These are phyloP conservation scores for Aspergillus haitiensis DNA, from an alignment of 495 filamentous ascomycete genomes.

Conservation along the genomic window DNA sequence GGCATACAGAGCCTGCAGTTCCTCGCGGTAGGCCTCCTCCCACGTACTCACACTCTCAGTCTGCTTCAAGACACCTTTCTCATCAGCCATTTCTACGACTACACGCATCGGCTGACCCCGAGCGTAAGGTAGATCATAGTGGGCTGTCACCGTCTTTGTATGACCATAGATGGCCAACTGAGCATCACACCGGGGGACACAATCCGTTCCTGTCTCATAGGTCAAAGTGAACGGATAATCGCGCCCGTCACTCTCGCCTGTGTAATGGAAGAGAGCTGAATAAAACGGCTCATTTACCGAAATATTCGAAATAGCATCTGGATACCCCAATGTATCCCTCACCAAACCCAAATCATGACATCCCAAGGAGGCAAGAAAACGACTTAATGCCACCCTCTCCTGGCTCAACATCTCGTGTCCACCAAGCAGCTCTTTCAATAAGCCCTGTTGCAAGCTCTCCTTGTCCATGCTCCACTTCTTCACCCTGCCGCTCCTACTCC, in stretches of 20 bases:
- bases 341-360: constrained; percentile 58
- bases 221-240: constrained; percentile 47
- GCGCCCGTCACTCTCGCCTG: constrained; percentile 15
- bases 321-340: constrained; percentile 54
- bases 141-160: constrained; percentile 46
- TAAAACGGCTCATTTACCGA: constrained; percentile 49
- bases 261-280: constrained; percentile 48
- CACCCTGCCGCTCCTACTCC: neutral
- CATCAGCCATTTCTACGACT: constrained; percentile 48
- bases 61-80: constrained; percentile 32
- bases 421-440: constrained; percentile 36
- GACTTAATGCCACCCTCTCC: constrained; percentile 39
- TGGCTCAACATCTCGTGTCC: constrained; percentile 33
- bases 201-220: constrained; percentile 58
- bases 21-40: constrained; percentile 54
- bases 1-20: constrained; percentile 50
- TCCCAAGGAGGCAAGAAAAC: constrained; percentile 49
- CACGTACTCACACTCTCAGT: constrained; percentile 43
- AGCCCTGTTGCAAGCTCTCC: constrained; percentile 14
- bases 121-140: constrained; percentile 55
- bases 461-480: neutral
- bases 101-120: constrained; percentile 49
- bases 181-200: constrained; percentile 56
- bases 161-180: constrained; percentile 54
- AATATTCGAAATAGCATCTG: constrained; percentile 47